Evolutionary conservation across 192 early-diverging fungal genomes (phyloP).

Genomic region (Backusella circina): DNA sequence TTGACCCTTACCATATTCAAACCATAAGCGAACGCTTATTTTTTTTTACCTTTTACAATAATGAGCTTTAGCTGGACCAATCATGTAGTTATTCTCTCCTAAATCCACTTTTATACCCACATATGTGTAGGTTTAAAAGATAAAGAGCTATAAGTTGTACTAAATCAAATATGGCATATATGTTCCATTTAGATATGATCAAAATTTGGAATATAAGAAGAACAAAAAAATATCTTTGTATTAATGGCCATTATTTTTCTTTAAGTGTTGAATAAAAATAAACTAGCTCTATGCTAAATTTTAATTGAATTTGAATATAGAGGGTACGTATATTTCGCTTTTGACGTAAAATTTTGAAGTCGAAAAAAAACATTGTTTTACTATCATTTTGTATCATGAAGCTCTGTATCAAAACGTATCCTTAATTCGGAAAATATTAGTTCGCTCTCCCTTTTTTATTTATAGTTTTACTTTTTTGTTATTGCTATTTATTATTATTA

Average conservation of each 20-base stretch:
- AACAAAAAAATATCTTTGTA: background rate
- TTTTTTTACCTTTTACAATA: background rate
- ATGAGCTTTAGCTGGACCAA: background rate
- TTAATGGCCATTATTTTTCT: background rate
- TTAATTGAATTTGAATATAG: background rate
- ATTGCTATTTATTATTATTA: background rate
- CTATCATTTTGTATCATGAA: background rate
- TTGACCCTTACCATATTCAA: background rate
- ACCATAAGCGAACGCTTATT: background rate
- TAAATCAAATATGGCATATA: background rate
- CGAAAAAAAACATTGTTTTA: background rate
- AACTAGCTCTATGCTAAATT: background rate
- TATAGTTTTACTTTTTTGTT: background rate
- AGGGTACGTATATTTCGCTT: background rate
- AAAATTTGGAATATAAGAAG: background rate
- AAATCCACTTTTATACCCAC: background rate
- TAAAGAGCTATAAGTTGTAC: background rate
- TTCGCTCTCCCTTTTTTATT: background rate
- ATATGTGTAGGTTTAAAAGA: background rate
- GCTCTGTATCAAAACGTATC: background rate
- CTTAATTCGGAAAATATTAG: background rate
- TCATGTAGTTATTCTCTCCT: background rate
- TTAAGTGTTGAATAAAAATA: background rate
- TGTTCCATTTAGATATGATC: background rate
- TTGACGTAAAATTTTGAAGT: background rate